Conservation (phyloP, 2,329 filamentous ascomycete species). For the Penicillium sp. region DNA sequence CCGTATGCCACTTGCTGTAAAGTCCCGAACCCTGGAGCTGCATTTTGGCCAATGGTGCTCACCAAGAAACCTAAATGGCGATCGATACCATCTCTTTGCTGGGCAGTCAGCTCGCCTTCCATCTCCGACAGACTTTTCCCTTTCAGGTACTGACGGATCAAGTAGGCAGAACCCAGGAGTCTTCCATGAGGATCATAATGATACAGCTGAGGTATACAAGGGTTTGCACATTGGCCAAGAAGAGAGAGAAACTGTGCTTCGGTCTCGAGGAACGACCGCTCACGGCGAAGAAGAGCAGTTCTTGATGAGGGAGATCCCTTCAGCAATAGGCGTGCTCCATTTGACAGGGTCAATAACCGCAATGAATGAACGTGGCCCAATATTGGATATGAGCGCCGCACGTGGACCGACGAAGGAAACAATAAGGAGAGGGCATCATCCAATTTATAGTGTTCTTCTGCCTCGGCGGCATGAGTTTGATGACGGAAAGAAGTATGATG, state of each 20-base stretch:
- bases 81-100: conserved; percentile 34
- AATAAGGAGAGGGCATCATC: conserved; percentile 31
- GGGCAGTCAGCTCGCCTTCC: conserved; percentile 27
- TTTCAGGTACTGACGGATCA: conserved; percentile 38
- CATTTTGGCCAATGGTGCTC: conserved; percentile 44
- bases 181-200: conserved; percentile 34
- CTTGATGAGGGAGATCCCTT: conserved; percentile 37
- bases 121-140: conserved; percentile 36
- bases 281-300: conserved; percentile 40
- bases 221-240: conserved; percentile 31
- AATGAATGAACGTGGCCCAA: conserved; percentile 36
- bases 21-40: conserved; percentile 51
- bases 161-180: conserved; percentile 32
- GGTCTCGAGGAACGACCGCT: conserved; percentile 38
- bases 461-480: conserved; percentile 3
- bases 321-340: conserved; percentile 36
- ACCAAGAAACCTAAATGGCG: conserved; percentile 37
- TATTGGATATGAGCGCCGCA: conserved; percentile 26
- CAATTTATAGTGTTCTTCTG: conserved; percentile 25
- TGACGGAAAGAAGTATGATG: not conserved
- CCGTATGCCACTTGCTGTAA: conserved; percentile 46
- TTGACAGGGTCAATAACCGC: conserved; percentile 37
- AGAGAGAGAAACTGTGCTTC: conserved; percentile 41
- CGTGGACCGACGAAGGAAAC: conserved; percentile 31
- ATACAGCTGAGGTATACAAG: conserved; percentile 39